Conservation (phyloP, 495 filamentous ascomycete genomes). For the Niebla homalea region DNA sequence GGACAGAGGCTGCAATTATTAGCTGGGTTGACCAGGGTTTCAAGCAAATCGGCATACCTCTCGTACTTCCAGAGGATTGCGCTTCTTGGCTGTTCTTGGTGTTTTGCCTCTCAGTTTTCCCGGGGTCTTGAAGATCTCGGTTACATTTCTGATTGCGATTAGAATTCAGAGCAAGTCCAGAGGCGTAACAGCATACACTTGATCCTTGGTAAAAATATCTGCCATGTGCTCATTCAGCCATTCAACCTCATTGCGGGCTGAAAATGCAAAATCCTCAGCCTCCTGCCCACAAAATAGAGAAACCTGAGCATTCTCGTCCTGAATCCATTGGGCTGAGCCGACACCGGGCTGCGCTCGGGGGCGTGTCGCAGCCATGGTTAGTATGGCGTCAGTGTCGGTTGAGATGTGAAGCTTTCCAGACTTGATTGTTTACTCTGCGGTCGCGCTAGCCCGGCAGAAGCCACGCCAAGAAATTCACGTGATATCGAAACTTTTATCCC, state of each 20-base stretch:
- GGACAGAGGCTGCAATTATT: constrained; percentile 51
- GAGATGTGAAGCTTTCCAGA: not conserved
- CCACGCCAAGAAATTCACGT: not conserved
- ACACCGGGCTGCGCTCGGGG: constrained; percentile 40
- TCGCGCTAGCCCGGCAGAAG: not conserved
- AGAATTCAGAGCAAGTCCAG: constrained; percentile 17
- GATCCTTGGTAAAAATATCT: constrained; percentile 75
- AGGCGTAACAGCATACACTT: constrained; percentile 47
- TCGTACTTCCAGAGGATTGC: constrained; percentile 46
- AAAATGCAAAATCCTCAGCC: constrained; percentile 77
- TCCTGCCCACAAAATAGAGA: constrained; percentile 53
- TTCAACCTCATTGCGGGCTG: constrained; percentile 78
- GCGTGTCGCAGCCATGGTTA: constrained; percentile 33
- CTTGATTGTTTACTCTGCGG: constrained; percentile 1
- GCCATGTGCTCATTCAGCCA: constrained; percentile 97
- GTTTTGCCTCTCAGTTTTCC: constrained; percentile 91
- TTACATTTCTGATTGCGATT: constrained; percentile 52
- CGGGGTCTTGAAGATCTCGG: constrained; percentile 91
- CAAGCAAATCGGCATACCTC: constrained; percentile 39
- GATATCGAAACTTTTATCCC: no score
- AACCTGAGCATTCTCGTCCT: constrained; percentile 52
- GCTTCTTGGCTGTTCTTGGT: constrained; percentile 67
- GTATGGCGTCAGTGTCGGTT: not conserved
- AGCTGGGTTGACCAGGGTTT: constrained; percentile 3
- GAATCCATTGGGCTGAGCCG: constrained; percentile 56